Evolutionary conservation across 2,329 filamentous ascomycete species (phyloP).

Genomic region (Colletotrichum phormii): DNA sequence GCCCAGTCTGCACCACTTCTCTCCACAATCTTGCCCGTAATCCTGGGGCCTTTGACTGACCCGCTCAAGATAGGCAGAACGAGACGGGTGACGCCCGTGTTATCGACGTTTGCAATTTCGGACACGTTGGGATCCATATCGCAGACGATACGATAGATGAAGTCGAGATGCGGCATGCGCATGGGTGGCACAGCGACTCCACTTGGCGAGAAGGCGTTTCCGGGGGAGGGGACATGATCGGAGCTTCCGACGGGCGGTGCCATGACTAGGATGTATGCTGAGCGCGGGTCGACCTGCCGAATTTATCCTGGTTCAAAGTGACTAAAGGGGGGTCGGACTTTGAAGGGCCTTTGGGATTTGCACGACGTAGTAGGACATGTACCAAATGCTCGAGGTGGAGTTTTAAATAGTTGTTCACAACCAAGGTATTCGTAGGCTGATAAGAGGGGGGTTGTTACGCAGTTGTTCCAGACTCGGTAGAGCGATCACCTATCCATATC

Average conservation of each 20-base stretch:
- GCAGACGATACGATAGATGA: slow-evolving; percentile 40
- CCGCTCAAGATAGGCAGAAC: slow-evolving; percentile 39
- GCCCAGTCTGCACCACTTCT: slow-evolving; percentile 41
- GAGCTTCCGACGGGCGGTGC: background rate
- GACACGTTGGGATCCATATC: slow-evolving; percentile 36
- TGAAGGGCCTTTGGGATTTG: background rate
- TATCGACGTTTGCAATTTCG: slow-evolving; percentile 36
- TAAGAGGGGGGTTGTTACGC: background rate
- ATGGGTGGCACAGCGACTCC: slow-evolving; percentile 36
- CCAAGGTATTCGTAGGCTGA: background rate
- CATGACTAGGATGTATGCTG: background rate
- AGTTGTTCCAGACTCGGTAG: background rate
- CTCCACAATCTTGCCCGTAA: slow-evolving; percentile 38
- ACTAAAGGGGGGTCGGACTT: background rate
- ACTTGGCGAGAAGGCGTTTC: slow-evolving; percentile 35
- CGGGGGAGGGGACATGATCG: slow-evolving; percentile 30
- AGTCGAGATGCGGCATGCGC: slow-evolving; percentile 39
- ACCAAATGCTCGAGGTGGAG: background rate
- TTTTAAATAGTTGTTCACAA: background rate
- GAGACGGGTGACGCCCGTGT: slow-evolving; percentile 33
- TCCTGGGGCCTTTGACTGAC: slow-evolving; percentile 36
- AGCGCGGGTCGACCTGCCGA: background rate
- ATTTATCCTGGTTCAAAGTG: background rate
- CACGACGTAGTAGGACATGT: background rate
- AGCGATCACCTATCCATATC: background rate